Percentiles rank a stretch among this genome's conserved stretches.
Conservation (phyloP, 1,284 basidiomycete species). For the Ceratobasidium sp. region DNA sequence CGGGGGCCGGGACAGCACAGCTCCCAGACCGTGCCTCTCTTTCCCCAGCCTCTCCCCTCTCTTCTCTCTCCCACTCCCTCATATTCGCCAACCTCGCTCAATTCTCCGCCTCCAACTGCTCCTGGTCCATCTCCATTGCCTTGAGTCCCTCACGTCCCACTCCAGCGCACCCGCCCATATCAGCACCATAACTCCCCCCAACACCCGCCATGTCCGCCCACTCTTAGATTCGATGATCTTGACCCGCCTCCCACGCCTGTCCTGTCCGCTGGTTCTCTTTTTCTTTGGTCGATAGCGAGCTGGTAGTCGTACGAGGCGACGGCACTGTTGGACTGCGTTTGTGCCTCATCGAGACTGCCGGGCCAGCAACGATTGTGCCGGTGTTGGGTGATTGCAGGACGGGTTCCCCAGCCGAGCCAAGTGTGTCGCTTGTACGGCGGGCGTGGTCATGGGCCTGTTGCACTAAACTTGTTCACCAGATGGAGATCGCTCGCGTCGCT, state of each 20-base stretch:
- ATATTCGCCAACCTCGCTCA: constrained; percentile 10
- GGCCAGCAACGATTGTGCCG: constrained; percentile 2
- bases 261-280: constrained; percentile 50
- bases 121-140: constrained; percentile 54
- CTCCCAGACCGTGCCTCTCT: constrained; percentile 49
- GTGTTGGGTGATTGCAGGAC: constrained; percentile 12
- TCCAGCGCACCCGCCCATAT: constrained; percentile 55
- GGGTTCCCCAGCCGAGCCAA: constrained; percentile 3
- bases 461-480: constrained; percentile 37
- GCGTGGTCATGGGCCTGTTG: constrained; percentile 27
- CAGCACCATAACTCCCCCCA: constrained; percentile 45
- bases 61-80: constrained; percentile 53
- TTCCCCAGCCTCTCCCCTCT: constrained; percentile 46
- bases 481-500: constrained; percentile 39
- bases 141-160: constrained; percentile 52
- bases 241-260: constrained; percentile 63
- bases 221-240: constrained; percentile 12
- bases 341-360: constrained; percentile 54
- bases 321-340: constrained; percentile 73
- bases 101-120: constrained; percentile 53
- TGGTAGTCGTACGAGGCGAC: constrained; percentile 66
- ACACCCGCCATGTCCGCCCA: constrained; percentile 17
- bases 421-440: constrained; percentile 22
- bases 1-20: too few species aligned
- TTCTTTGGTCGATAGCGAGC: constrained; percentile 53